A percentile compares a stretch with the other conserved stretches of the same genome.
phyloP scores from a whole-genome alignment of 1,139 yeast species.

The Yamadazyma friedrichii region DNA sequence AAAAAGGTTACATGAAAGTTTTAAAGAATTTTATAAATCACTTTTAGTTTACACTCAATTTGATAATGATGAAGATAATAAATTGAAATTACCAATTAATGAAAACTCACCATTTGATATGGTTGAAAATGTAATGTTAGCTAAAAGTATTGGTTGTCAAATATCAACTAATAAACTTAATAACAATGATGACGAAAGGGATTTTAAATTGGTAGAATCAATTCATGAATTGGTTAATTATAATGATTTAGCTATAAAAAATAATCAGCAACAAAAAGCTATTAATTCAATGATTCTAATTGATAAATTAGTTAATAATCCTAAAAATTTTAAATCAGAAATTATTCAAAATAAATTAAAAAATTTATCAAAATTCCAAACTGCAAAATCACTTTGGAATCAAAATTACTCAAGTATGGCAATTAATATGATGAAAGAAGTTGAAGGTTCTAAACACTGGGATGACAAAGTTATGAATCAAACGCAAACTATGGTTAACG shows the following conservation, averaged over 20 bases:
- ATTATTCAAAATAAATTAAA: constrained; percentile 14
- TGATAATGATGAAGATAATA: neutral
- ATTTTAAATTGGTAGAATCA: constrained; percentile 24
- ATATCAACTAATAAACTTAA: constrained; percentile 11
- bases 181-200: constrained; percentile 5
- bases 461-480: constrained; percentile 19
- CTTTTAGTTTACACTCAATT: constrained; percentile 1
- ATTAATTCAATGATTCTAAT: constrained; percentile 50
- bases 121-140: constrained; percentile 9
- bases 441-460: constrained; percentile 14
- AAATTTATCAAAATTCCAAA: constrained; percentile 41
- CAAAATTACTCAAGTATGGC: constrained; percentile 56
- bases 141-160: constrained; percentile 17
- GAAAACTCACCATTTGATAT: constrained; percentile 4
- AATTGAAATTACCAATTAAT: neutral
- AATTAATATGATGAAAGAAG: constrained; percentile 44
- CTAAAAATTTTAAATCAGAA: constrained; percentile 3
- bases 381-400: constrained; percentile 60
- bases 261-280: constrained; percentile 43
- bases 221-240: constrained; percentile 42
- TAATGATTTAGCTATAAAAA: constrained; percentile 36
- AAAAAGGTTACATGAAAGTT: neutral
- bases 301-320: constrained; percentile 30
- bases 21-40: constrained; percentile 4
- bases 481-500: constrained; percentile 28